Base-by-base conservation (phyloP, 441 rosid genomes). In the Melastoma candidum region DNA sequence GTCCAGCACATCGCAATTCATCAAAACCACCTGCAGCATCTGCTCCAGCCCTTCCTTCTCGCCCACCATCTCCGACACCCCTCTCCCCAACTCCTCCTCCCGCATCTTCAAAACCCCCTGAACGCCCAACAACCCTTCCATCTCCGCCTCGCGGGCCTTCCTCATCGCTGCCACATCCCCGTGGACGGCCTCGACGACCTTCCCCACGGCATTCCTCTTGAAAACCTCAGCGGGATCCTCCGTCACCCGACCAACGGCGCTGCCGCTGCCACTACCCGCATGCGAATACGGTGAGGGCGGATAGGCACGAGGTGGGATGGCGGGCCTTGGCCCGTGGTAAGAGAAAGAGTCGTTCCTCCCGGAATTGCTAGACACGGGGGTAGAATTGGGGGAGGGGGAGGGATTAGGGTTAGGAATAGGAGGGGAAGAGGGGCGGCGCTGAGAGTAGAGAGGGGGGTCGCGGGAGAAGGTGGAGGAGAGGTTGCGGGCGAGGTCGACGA, bases 371-470 rank as follows among this genome's bases (percentile, higher is more conserved):
- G 22, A 17, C 22, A 17, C 22, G 22, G 22, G 22, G 7, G 7
- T 27, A 0, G 47, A 51, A 12, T 14, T 39, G 11, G 66, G 61
- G 12, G 26, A 4, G 1, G 29, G 54, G 48, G 27, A 10, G 14
- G 48, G 60, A 26, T 3, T 72, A 17, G 64, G 57, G 54, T 5
- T 32, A 0, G 55, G 54, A 5, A 44, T 12, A 1, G 52, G 0
- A 26, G 57, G 41, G 14, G 64, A 1, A 47, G 64, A 25, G 13
- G 85, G 82, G 0, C 87, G 81, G 41, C 97, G 86, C 50, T 85
- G 92, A 1, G 98, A 81, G 65, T 82, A 93, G 7, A 93, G 79
- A 9, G 98, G 98, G 1, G 98, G 98, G 49, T 93, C 97, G 29
- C 72, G 77, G 27, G 87, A 71, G 59, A 93, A 93, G 8, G 68